Conservation (phyloP, 768 basidiomycete species). For the Russula foetens region DNA sequence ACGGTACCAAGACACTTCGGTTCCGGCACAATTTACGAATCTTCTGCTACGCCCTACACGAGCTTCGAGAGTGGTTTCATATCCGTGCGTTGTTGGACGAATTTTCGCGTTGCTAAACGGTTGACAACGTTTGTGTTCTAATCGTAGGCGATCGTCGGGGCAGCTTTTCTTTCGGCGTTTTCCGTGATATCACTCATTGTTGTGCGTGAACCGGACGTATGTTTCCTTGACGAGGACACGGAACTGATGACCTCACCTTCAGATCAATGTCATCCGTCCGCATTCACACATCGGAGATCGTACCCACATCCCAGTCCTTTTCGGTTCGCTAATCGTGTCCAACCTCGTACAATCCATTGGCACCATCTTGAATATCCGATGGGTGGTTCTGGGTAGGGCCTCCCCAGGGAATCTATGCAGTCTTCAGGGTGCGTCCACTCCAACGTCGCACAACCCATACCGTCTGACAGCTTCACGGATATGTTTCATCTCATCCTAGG, state of each 20-base stretch:
- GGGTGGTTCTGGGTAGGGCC: constrained; percentile 26
- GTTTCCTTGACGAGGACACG: neutral
- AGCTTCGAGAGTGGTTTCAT: constrained; percentile 4
- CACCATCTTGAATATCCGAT: constrained; percentile 26
- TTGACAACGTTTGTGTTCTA: neutral
- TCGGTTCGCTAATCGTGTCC: constrained; percentile 27
- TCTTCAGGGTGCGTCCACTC: constrained; percentile 22
- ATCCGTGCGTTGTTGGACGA: neutral
- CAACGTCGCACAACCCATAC: neutral
- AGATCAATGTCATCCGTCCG: constrained; percentile 20
- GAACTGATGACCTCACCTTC: neutral
- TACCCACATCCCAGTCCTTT: constrained; percentile 26
- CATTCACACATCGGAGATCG: constrained; percentile 16
- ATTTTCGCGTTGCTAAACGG: neutral
- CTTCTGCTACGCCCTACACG: neutral
- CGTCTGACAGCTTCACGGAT: neutral
- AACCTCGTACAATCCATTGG: constrained; percentile 30
- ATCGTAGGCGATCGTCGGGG: constrained; percentile 23
- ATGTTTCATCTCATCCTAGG: constrained; percentile 17
- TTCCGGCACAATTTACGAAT: neutral
- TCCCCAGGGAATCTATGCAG: constrained; percentile 23
- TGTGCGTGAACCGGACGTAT: constrained; percentile 17
- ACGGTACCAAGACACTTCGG: neutral
- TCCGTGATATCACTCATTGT: constrained; percentile 22
- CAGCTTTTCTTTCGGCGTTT: constrained; percentile 24